Evolutionary conservation across 1,139 yeast genomes (phyloP).

Genomic region (Suhomyces taliae): DNA sequence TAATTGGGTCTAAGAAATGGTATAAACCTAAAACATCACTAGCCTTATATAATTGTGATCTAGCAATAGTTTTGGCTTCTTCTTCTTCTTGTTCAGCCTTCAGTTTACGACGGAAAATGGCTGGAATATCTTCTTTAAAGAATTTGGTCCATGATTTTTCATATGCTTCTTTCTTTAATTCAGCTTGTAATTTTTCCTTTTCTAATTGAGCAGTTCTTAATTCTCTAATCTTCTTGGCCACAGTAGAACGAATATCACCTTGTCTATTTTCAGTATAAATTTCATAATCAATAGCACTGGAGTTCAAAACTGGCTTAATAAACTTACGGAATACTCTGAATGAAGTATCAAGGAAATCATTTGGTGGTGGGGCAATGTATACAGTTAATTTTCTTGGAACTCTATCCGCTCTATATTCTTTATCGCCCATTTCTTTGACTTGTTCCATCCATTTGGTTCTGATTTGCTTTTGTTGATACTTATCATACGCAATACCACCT

Average conservation of each 20-base stretch:
- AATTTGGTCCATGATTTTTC: slow-evolving; percentile 17
- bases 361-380: slow-evolving; percentile 94
- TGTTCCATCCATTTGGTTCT: slow-evolving; percentile 65
- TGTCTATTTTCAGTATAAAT: slow-evolving; percentile 74
- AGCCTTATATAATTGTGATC: slow-evolving; percentile 48
- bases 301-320: slow-evolving; percentile 81
- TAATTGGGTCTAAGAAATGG: slow-evolving; percentile 35
- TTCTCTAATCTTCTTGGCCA: slow-evolving; percentile 80
- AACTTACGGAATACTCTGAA: slow-evolving; percentile 73
- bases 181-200: slow-evolving; percentile 11
- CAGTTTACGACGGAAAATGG: slow-evolving; percentile 8
- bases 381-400: slow-evolving; percentile 77
- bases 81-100: slow-evolving; percentile 12
- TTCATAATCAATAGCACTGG: slow-evolving; percentile 87
- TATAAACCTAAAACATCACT: slow-evolving; percentile 62
- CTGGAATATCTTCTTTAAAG: slow-evolving; percentile 15
- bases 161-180: slow-evolving; percentile 5
- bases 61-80: slow-evolving; percentile 24
- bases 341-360: slow-evolving; percentile 81
- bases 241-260: slow-evolving; percentile 80
- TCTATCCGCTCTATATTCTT: slow-evolving; percentile 35
- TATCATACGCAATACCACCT: slow-evolving; percentile 79
- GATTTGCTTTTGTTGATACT: slow-evolving; percentile 64
- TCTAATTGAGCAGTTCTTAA: slow-evolving; percentile 48
- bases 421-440: slow-evolving; percentile 52